Conservation (phyloP, 768 basidiomycete genomes). For the Cyathus striatus region DNA sequence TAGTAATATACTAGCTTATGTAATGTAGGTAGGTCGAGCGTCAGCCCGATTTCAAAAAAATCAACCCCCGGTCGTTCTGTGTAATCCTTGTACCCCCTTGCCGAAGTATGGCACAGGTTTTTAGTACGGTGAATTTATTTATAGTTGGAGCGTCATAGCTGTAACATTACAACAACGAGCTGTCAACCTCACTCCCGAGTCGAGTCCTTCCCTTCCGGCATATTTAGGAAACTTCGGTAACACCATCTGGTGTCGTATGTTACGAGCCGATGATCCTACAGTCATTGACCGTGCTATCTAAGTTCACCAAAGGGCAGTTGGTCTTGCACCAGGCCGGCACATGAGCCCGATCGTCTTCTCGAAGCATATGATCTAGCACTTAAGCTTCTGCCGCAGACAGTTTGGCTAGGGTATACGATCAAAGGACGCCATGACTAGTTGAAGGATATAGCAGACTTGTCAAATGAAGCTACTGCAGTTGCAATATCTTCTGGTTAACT, state of each 20-base stretch:
- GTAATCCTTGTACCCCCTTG: no score
- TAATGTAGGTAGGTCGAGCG: no score
- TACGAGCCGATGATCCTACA: background rate
- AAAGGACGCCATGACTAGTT: background rate
- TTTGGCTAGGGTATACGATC: conserved; percentile 4
- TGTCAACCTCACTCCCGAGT: conserved; percentile 2
- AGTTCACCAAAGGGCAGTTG: background rate
- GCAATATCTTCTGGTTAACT: conserved; percentile 14
- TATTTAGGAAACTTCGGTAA: background rate
- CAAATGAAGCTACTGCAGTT: conserved; percentile 13
- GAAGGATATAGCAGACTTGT: background rate
- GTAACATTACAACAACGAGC: conserved; percentile 6
- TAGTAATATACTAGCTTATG: no score
- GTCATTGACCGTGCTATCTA: background rate
- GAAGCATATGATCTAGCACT: conserved; percentile 11
- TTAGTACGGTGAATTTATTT: no score
- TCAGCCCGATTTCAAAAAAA: no score
- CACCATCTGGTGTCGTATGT: background rate
- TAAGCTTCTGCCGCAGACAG: conserved; percentile 4
- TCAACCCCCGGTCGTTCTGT: no score
- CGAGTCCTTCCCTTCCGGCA: background rate
- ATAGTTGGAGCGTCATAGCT: no score
- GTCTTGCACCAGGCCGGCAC: conserved; percentile 1
- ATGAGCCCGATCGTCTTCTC: background rate
- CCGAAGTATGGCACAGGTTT: no score